Percentiles rank a stretch among this genome's conserved stretches.
Conservation (phyloP, 345 rosid genomes). For the Camelina sativa region DNA sequence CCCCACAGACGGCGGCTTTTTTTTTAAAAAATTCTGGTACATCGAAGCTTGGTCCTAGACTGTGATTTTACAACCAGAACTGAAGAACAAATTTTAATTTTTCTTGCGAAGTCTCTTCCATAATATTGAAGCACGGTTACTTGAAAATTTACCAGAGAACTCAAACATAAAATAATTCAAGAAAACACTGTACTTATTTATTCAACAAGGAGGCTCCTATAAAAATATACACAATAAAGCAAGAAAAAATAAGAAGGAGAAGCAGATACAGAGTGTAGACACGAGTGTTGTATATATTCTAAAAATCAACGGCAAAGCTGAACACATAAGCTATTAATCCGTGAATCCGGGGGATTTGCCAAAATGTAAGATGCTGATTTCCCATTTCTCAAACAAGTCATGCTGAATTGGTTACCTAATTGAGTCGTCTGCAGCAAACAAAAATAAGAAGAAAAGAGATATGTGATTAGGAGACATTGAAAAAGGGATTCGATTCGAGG, state of each 20-base stretch:
- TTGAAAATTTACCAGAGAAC: not conserved
- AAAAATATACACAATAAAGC: slow-evolving; percentile 28
- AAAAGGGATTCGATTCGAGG: not conserved
- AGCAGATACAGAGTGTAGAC: slow-evolving; percentile 2
- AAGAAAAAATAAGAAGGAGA: slow-evolving; percentile 17
- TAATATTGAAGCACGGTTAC: not conserved
- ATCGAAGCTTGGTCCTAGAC: not conserved
- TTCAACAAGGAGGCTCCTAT: slow-evolving; percentile 17
- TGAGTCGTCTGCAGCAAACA: slow-evolving; percentile 58
- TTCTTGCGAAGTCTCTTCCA: not conserved
- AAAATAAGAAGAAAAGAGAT: slow-evolving; percentile 1
- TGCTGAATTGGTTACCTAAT: slow-evolving; percentile 65
- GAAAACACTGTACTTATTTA: slow-evolving; percentile 21
- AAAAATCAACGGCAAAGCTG: slow-evolving; percentile 60
- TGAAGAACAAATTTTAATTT: not conserved
- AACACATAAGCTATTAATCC: slow-evolving; percentile 62
- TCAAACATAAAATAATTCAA: not conserved
- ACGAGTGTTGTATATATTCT: not conserved
- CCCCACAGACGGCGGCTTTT: slow-evolving; percentile 72
- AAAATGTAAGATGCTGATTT: slow-evolving; percentile 53
- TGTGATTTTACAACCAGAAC: not conserved
- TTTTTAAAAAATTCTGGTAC: too few species aligned
- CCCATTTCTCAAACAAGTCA: slow-evolving; percentile 75
- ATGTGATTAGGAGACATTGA: not conserved
- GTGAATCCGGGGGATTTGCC: slow-evolving; percentile 48